Percentiles rank a stretch among this genome's conserved stretches.
phyloP scores from a whole-genome alignment of 2,329 filamentous ascomycete species.

The Colletotrichum musicola region DNA sequence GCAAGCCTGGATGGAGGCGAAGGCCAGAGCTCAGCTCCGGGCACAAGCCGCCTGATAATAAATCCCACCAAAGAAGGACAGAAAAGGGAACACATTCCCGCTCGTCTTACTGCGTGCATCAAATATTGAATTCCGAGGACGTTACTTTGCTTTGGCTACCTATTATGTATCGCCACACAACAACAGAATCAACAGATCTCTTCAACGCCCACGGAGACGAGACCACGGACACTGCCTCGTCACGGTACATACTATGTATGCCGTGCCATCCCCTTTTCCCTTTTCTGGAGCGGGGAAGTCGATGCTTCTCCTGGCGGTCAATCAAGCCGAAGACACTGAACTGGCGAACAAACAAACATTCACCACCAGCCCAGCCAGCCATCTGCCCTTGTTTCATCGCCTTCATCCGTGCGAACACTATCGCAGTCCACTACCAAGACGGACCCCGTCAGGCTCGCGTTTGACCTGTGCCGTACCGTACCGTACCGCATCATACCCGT shows the following conservation, averaged over 20 bases:
- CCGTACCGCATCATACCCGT: neutral
- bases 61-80: conserved; percentile 8
- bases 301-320: neutral
- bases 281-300: neutral
- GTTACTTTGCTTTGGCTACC: too few species aligned
- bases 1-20: conserved; percentile 27
- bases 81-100: conserved; percentile 1
- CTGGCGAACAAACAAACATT: neutral
- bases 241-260: neutral
- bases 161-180: too few species aligned
- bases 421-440: neutral
- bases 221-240: neutral
- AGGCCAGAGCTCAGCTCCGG: conserved; percentile 15
- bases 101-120: conserved; percentile 4
- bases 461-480: conserved; percentile 5
- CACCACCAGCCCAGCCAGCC: neutral
- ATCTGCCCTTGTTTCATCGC: conserved; percentile 29
- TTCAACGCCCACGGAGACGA: neutral
- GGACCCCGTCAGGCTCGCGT: conserved; percentile 1
- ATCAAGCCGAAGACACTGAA: neutral
- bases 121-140: neutral
- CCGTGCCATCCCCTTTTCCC: neutral
- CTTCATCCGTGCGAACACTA: conserved; percentile 27
- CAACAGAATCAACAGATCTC: too few species aligned
- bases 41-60: conserved; percentile 6